Evolutionary conservation across 257 asterid species (phyloP), one percentile per base, ranked within the genome.

Genomic region (Solanum commersonii): DNA sequence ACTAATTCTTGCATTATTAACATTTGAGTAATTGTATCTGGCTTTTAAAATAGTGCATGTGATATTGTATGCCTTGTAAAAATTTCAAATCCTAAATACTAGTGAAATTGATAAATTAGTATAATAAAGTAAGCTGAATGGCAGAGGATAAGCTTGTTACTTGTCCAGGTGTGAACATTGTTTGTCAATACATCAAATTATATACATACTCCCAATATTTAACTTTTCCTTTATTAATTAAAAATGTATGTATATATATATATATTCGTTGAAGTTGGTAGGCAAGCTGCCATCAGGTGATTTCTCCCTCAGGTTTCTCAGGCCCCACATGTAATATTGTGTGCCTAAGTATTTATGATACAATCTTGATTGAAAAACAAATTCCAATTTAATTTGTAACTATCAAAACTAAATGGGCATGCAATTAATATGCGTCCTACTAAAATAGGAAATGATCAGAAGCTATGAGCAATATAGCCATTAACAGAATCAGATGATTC

Each of bases 401-500:
- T n/a, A 63, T 4, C 25, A 9, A 10, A 63, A 63, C 6, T 12
- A 6, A 52, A 52, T 2, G 63, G 10, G 63, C 10, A 52, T 52
- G 59, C 59, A 49, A 6, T 7, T 8, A 38, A 49, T 4, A 49
- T 49, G 63, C 10, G 2, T 52, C 59, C 59, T 46, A 46, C 5
- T 44, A 46, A 46, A 44, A 8, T 42, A 15, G 31, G 31, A 42
- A 44, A 12, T 72, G 81, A 42, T 79, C 16, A 79, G 68, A 81
- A 81, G 85, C 68, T 29, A 46, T 81, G 85, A 16, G 85, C 16
- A 63, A 52, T 34, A 16, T 88, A 59, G 29, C 87, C 90, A 31
- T 86, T 71, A 9, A 84, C 89, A 33, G 95, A 93, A 85, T 93
- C 91, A 12, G 95, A 95, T 79, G 83, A 29, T 20, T 90, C 92